phyloP scores from a whole-genome alignment of 345 rosid genomes.

The Arabis hirsuta region DNA sequence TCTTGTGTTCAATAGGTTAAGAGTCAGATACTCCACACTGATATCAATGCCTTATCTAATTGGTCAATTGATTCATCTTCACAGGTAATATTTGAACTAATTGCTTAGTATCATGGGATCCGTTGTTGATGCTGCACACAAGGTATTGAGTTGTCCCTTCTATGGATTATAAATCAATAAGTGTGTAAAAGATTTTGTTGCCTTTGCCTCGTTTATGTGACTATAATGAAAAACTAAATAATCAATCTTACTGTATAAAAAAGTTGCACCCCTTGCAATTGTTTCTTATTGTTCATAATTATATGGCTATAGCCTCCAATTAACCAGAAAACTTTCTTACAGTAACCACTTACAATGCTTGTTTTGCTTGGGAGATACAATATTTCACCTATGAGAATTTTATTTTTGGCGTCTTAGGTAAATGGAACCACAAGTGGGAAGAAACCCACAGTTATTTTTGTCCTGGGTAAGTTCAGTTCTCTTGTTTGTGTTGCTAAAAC shows the following conservation, averaged over 20 bases:
- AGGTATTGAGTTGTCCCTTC: slow-evolving; percentile 47
- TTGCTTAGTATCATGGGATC: slow-evolving; percentile 62
- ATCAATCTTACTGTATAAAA: not conserved
- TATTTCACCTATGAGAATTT: not conserved
- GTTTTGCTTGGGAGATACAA: not conserved
- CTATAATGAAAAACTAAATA: not conserved
- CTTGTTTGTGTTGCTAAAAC: slow-evolving; percentile 1
- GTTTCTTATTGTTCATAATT: no score
- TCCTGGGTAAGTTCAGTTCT: slow-evolving; percentile 63
- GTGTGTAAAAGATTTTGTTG: not conserved
- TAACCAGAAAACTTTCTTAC: no score
- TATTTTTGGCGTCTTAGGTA: slow-evolving; percentile 16
- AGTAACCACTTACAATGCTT: not conserved
- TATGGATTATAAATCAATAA: not conserved
- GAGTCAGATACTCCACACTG: not conserved
- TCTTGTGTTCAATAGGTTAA: not conserved
- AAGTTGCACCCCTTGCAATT: no score
- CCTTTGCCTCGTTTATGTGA: not conserved
- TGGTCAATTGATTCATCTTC: slow-evolving; percentile 4
- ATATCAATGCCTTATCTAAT: not conserved
- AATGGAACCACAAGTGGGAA: slow-evolving; percentile 56
- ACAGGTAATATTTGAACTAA: slow-evolving; percentile 26
- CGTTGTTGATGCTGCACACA: slow-evolving; percentile 54
- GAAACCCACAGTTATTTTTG: slow-evolving; percentile 85
- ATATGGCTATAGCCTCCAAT: no score